A percentile compares a stretch with the other conserved stretches of the same genome.
These are phyloP conservation scores for Mucor ambiguus DNA, from an alignment of 371 early-diverging fungal species.

Conservation along the genomic window DNA sequence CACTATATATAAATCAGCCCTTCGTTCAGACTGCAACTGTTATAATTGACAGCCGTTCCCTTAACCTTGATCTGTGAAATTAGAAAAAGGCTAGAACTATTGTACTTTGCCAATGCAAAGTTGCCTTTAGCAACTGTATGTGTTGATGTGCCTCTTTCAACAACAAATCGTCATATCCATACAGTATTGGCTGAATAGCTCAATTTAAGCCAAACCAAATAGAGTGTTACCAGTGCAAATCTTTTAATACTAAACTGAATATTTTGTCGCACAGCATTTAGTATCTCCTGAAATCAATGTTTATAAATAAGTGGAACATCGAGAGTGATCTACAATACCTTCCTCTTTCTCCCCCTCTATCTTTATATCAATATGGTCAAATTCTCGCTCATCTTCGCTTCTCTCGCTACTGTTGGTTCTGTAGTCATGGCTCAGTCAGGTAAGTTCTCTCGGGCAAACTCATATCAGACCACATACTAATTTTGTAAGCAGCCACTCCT, in stretches of 20 bases:
- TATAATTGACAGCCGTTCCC: not conserved
- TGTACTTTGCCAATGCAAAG: not conserved
- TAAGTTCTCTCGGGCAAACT: not conserved
- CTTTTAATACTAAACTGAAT: not conserved
- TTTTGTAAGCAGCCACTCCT: not conserved
- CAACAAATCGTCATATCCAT: not conserved
- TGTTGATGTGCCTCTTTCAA: not conserved
- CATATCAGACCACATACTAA: not conserved
- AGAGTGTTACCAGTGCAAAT: not conserved
- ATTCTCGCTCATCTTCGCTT: slow-evolving; percentile 8
- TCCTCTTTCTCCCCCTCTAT: not conserved
- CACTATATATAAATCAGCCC: not conserved
- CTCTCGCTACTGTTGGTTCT: slow-evolving; percentile 2
- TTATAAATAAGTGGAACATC: not conserved
- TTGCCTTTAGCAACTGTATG: not conserved
- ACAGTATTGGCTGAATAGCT: not conserved
- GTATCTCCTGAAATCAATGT: not conserved
- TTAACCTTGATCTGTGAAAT: not conserved
- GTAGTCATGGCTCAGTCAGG: slow-evolving; percentile 6
- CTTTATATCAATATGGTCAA: slow-evolving; percentile 17
- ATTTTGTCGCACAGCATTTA: not conserved
- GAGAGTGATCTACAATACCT: not conserved
- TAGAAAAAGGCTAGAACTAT: not conserved
- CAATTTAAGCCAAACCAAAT: not conserved
- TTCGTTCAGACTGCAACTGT: not conserved